Evolutionary conservation across 768 basidiomycete genomes (phyloP).

Genomic region (Phylloporus rhodoxanthus): DNA sequence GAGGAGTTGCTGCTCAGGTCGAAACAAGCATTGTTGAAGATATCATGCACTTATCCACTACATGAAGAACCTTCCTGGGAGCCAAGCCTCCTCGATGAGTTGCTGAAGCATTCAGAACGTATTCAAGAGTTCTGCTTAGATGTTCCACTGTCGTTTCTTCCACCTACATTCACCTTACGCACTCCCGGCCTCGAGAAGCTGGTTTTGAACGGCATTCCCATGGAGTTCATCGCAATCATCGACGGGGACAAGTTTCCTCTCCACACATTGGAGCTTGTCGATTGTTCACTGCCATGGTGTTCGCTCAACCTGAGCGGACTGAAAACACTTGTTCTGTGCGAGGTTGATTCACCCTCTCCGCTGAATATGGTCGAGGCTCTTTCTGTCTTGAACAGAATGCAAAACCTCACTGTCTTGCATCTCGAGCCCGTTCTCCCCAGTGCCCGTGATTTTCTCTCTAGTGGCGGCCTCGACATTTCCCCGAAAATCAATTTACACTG

Average conservation of each 20-base stretch:
- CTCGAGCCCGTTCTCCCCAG: too few species aligned
- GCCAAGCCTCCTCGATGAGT: neutral
- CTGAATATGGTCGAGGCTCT: too few species aligned
- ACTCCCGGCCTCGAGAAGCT: neutral
- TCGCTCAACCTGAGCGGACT: constrained; percentile 16
- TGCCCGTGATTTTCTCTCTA: too few species aligned
- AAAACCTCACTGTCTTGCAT: too few species aligned
- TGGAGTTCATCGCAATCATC: neutral
- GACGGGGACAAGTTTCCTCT: neutral
- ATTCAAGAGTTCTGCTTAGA: neutral
- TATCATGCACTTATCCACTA: neutral
- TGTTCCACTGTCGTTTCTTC: too few species aligned
- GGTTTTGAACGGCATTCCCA: neutral
- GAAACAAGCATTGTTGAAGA: constrained; percentile 19
- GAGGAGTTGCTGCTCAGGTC: too few species aligned
- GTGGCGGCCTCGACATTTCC: constrained; percentile 15
- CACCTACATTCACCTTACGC: neutral
- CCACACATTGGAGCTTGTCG: neutral
- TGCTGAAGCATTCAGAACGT: neutral
- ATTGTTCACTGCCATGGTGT: neutral
- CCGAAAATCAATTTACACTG: neutral
- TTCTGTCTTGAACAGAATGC: too few species aligned
- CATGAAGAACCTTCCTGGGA: neutral
- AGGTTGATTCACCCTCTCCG: constrained; percentile 23
- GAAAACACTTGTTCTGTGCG: constrained; percentile 31